A percentile compares a stretch with the other conserved stretches of the same genome.
Evolutionary conservation across 768 basidiomycete species (phyloP).

Genomic region (Strobilomyces echinocephalus): DNA sequence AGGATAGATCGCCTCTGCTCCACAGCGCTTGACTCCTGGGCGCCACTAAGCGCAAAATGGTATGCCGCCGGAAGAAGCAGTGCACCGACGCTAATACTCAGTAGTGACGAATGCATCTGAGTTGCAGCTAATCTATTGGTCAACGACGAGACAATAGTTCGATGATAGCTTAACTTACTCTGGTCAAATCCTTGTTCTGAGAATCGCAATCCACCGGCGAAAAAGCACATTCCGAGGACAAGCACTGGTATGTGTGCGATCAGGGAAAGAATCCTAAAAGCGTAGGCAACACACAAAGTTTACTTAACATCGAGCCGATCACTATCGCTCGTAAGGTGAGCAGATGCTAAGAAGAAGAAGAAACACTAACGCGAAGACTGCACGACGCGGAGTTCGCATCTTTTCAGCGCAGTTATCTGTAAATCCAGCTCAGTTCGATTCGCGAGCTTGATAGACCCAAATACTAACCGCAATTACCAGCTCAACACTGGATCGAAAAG

Average conservation of each 20-base stretch:
- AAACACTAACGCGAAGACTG: constrained; percentile 65
- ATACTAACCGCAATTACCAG: constrained; percentile 66
- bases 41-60: constrained; percentile 47
- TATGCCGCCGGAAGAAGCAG: constrained; percentile 78
- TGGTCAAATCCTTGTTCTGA: constrained; percentile 76
- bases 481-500: constrained; percentile 40
- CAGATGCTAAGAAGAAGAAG: neutral
- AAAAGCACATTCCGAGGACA: constrained; percentile 88
- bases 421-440: neutral
- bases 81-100: constrained; percentile 77
- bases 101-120: constrained; percentile 69
- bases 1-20: constrained; percentile 41
- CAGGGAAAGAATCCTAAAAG: neutral
- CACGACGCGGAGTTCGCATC: constrained; percentile 78
- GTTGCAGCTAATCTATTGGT: constrained; percentile 40
- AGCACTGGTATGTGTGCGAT: constrained; percentile 45
- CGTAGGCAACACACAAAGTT: constrained; percentile 46
- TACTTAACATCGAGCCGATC: constrained; percentile 79
- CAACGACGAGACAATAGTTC: neutral
- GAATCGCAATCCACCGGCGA: constrained; percentile 73
- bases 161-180: constrained; percentile 41
- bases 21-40: constrained; percentile 12
- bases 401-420: constrained; percentile 68
- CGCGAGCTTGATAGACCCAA: neutral
- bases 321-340: constrained; percentile 39